Conservation (phyloP, 140 eudicot genomes). For the Senecio squalidus region DNA sequence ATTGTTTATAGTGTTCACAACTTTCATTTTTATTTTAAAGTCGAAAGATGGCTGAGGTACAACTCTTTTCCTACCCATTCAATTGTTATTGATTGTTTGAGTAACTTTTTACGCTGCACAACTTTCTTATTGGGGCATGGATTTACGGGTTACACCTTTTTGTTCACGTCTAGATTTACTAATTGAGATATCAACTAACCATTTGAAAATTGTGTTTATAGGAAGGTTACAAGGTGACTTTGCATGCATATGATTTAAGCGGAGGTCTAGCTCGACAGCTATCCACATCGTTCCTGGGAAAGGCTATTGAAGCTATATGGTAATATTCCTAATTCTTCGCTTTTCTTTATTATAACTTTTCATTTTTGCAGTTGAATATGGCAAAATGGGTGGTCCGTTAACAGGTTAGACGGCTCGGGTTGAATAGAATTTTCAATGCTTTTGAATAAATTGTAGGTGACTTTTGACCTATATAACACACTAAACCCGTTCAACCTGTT, state of each 20-base stretch:
- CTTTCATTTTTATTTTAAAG: neutral
- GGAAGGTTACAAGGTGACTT: conserved; percentile 68
- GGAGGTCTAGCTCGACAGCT: conserved; percentile 87
- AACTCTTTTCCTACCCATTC: neutral
- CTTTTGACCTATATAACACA: neutral
- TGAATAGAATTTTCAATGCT: neutral
- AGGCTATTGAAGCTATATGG: conserved; percentile 93
- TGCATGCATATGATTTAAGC: conserved; percentile 81
- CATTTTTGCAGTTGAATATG: neutral
- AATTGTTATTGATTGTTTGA: neutral
- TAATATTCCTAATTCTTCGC: conserved; percentile 3
- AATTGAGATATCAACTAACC: neutral
- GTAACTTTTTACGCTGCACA: too few species aligned
- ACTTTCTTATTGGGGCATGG: too few species aligned
- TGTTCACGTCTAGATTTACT: conserved; percentile 1
- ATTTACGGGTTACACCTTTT: too few species aligned
- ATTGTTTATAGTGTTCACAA: neutral
- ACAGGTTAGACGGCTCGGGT: too few species aligned
- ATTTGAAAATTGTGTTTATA: conserved; percentile 17
- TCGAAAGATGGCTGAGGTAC: conserved; percentile 30
- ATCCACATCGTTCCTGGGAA: conserved; percentile 80
- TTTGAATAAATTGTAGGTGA: neutral
- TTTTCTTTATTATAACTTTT: neutral
- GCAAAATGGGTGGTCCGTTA: neutral
- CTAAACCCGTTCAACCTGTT: neutral